Evolutionary conservation across 768 basidiomycete genomes (phyloP), one percentile per base, ranked within the genome.

Genomic region (Gyrodon lividus): DNA sequence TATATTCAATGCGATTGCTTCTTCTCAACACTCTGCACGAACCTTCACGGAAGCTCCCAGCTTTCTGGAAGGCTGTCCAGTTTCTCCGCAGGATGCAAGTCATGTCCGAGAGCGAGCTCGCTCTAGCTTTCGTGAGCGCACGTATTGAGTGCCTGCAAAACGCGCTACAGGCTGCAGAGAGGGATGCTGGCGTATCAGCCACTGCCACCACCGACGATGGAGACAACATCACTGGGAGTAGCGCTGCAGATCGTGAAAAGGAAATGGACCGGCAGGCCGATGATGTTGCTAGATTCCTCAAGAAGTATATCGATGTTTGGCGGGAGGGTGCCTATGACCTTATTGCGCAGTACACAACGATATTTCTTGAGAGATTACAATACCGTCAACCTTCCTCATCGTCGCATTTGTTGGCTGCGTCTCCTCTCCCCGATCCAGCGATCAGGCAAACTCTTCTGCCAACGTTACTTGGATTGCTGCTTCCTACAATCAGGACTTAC

Each of bases 301-400:
- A 91, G 61, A 86, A 83, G 64, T 94, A 92, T 68, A 83, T 96
- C 57, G 95, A 96, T 62, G 70, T 84, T 10, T 97, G 95, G 86
- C 77, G 94, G 46, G 95, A 98, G 71, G 86, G 89, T 41, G 88
- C 92, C 19, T 89, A 95, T 71, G 93, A 98, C 68, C 82, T 95
- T 67, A 79, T 96, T 59, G 89, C 89, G 14, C 93, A 96, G 64
- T 97, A 84, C 61, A 79, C 86, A 3, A 84, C 92, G 34, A 93
- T 97, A 56, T 96, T 98, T 69, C 81, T 94, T 31, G 89, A 92
- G 55, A 82, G 80, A 46, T 71, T 76, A 20, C 71, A 74, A 8
- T 61, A 76, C 40, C 58, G 65, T 33, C 50, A 48, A 34, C 52
- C 59, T 24, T 43, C 52, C 16, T 46, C 55, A 30, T 53, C 59